phyloP scores from a whole-genome alignment of 129 eudicot species.

The Centaurea solstitialis region DNA sequence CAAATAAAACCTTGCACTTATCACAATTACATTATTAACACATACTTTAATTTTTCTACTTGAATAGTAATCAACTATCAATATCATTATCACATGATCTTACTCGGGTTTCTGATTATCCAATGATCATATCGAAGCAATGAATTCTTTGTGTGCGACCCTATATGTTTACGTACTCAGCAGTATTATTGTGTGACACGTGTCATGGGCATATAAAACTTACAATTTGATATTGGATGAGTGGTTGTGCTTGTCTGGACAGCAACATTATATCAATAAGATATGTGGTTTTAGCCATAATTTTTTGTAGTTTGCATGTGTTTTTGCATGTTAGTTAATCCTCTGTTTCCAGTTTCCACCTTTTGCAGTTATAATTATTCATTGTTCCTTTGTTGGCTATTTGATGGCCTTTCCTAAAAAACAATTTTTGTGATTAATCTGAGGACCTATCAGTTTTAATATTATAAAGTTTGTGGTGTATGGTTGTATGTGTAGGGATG shows the following conservation, averaged over 20 bases:
- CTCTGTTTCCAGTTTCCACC: neutral
- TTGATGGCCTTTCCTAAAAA: neutral
- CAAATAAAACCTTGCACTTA: no score
- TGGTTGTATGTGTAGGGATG: neutral
- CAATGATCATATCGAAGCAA: no score
- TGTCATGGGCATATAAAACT: no score
- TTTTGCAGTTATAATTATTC: neutral
- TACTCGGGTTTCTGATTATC: no score
- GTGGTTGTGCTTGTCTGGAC: neutral
- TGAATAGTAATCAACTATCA: no score
- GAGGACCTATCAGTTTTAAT: neutral
- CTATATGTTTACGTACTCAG: no score
- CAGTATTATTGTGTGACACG: no score
- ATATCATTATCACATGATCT: no score
- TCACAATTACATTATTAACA: no score
- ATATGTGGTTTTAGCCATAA: neutral
- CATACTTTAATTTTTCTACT: no score
- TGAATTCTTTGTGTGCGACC: no score
- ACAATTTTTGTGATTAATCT: neutral
- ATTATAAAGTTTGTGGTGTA: neutral
- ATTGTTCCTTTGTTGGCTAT: neutral
- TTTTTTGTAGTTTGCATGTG: neutral
- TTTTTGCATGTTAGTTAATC: neutral
- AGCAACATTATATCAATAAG: neutral
- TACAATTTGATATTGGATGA: neutral